Evolutionary conservation across 139 green algal genomes (phyloP), one percentile per base, ranked within the genome.

Genomic region (Chlamydomonas eustigma): DNA sequence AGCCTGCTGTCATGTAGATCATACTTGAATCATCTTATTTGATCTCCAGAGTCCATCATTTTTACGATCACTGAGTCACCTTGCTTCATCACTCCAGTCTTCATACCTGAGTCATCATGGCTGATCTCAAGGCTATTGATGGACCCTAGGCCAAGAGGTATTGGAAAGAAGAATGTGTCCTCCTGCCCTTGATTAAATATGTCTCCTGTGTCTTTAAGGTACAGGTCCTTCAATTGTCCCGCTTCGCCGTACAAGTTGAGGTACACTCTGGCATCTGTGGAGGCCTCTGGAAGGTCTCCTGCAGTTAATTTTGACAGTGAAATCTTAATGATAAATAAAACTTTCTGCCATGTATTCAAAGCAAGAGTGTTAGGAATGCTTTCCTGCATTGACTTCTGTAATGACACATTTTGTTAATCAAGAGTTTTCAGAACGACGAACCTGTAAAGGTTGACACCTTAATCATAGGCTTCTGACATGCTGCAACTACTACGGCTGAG

Each of bases 81-180:
- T 18, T 63, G 50, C 22, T 24, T 63, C 18, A 63, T 63, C 24
- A 24, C 50, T 63, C 22, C 50, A 24, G 22, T 63, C 24, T 18
- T 63, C 50, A 63, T 37, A 82, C 77, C 77, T 6, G 78, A 79
- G 37, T 83, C 78, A 66, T 83, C 78, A 32, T 83, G 78, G 1
- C 51, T 76, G 8, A 83, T 68, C 50, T 50, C 74, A 6, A 76
- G 30, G 30, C 78, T 83, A 24, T 37, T 72, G 5, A 83, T n/a
- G 1, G 74, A 50, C 0, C 78, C 78, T 24, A 83, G 36, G 2
- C 78, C 78, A n/a, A n/a, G n/a, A 0, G 78, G 78, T 36, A 79
- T 77, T 2, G 78, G 65, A 51, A 83, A 83, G 73, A 83, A 83
- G 36, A 83, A 83, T 0, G 74, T 50, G 50, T 83, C 78, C 73